Evolutionary conservation across 805 yeast genomes (phyloP).

Genomic region (Teunomyces panamensis): DNA sequence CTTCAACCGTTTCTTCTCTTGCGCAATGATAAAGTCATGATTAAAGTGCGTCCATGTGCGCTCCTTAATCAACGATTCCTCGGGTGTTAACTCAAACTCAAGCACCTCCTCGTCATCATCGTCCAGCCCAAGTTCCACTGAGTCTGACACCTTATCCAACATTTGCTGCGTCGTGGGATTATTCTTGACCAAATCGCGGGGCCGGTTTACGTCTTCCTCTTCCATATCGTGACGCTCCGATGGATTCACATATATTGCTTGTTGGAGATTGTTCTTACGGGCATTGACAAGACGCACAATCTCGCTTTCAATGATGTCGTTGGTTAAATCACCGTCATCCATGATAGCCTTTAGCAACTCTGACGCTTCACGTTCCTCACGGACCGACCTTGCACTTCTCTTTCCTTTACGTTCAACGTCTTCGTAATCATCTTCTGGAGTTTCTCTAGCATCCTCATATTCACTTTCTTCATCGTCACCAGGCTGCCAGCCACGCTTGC

Average conservation of each 20-base stretch:
- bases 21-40: slow-evolving; percentile 79
- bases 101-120: slow-evolving; percentile 85
- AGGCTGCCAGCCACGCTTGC: slow-evolving; percentile 1
- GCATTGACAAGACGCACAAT: slow-evolving; percentile 15
- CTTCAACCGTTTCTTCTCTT: slow-evolving; percentile 79
- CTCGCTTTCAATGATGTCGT: slow-evolving; percentile 21
- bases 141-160: slow-evolving; percentile 53
- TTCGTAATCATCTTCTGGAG: slow-evolving; percentile 1
- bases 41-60: slow-evolving; percentile 88
- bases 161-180: slow-evolving; percentile 60
- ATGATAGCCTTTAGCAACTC: slow-evolving; percentile 25
- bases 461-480: slow-evolving; percentile 5
- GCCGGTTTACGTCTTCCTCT: slow-evolving; percentile 26
- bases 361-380: slow-evolving; percentile 11
- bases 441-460: neutral
- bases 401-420: slow-evolving; percentile 7
- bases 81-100: slow-evolving; percentile 56
- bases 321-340: slow-evolving; percentile 30
- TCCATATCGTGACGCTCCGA: slow-evolving; percentile 16
- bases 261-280: slow-evolving; percentile 14
- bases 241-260: slow-evolving; percentile 17
- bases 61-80: slow-evolving; percentile 72
- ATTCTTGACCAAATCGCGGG: slow-evolving; percentile 47
- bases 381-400: neutral
- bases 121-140: slow-evolving; percentile 54